Percentiles rank a stretch among this genome's conserved stretches.
Evolutionary conservation across 2,329 filamentous ascomycete species (phyloP).

Genomic region (Sporothrix brunneoviolacea): DNA sequence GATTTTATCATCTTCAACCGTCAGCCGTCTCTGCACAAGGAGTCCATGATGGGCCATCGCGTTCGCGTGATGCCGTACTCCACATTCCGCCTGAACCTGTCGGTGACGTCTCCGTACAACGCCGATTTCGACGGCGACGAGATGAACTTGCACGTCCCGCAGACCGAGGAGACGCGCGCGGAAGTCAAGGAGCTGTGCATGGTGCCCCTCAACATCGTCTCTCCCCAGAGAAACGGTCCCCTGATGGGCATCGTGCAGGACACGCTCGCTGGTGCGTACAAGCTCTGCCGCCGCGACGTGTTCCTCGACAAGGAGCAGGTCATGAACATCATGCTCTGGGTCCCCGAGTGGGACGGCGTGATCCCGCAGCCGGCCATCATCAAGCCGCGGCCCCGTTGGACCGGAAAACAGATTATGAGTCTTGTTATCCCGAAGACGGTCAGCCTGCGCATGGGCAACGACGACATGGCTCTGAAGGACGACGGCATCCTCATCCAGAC

Average conservation of each 20-base stretch:
- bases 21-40: conserved; percentile 97
- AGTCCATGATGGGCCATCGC: conserved; percentile 99
- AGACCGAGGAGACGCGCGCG: conserved; percentile 92
- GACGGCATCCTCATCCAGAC: conserved; percentile 76
- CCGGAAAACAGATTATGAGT: conserved; percentile 94
- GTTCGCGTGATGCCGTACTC: conserved; percentile 98
- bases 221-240: conserved; percentile 90
- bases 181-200: conserved; percentile 92
- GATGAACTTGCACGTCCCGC: conserved; percentile 99
- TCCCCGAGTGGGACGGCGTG: conserved; percentile 93
- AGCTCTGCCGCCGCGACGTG: conserved; percentile 86
- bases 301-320: conserved; percentile 87
- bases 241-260: conserved; percentile 99
- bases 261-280: conserved; percentile 92
- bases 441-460: conserved; percentile 64
- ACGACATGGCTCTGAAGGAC: conserved; percentile 62
- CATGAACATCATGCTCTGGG: conserved; percentile 97
- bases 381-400: conserved; percentile 90
- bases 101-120: conserved; percentile 97
- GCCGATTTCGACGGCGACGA: conserved; percentile 99
- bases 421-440: conserved; percentile 84
- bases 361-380: conserved; percentile 90
- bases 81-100: conserved; percentile 94
- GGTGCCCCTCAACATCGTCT: conserved; percentile 98
- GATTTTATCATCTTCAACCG: conserved; percentile 99